Evolutionary conservation across 1,284 basidiomycete species (phyloP), one percentile per base, ranked within the genome.

Genomic region (Rhodotorula glutinis): DNA sequence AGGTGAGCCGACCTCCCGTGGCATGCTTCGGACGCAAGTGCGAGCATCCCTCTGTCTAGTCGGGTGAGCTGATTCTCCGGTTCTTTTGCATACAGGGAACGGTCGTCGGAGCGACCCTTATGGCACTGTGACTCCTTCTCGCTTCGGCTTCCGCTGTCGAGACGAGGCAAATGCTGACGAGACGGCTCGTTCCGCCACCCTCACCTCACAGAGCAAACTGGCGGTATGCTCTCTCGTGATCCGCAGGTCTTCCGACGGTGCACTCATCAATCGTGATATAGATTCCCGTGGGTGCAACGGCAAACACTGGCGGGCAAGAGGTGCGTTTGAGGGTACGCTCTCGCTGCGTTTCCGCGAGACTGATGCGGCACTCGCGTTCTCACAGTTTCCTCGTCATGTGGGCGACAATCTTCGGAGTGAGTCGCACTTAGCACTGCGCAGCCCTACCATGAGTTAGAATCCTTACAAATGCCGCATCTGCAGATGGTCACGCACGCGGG

Each of bases 271-370:
- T 3, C 13, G 3, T 4, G 0, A n/a, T 7, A 17, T 25, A 63
- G 62, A 14, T 70, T 61, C 25, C 65, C 65, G 2, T 62, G 54
- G 43, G 69, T 70, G 5, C 58, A 49, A 10, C 58, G 69, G 8
- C 69, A 70, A 33, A 70, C 65, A 21, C 49, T 66, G 10, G 69
- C 65, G 16, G 69, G 69, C 40, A 66, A 65, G 38, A 51, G 62
- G 53, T 70, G 46, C 57, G 51, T 52, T 19, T 23, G 8, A 27
- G 25, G 11, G 4, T 1, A 2, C 30, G 16, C 19, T 10, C 38
- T 19, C 17, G 56, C 41, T 16, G 11, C 57, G 10, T 43, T 7
- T 38, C 17, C n/a, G 4, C 25, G 16, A 43, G 14, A 27, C 2
- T 30, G 16, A 29, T 25, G n/a, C 27, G 16, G 3, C n/a, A 25